Conservation (phyloP, 148 eudicot genomes). For the Chenopodium quinoa region DNA sequence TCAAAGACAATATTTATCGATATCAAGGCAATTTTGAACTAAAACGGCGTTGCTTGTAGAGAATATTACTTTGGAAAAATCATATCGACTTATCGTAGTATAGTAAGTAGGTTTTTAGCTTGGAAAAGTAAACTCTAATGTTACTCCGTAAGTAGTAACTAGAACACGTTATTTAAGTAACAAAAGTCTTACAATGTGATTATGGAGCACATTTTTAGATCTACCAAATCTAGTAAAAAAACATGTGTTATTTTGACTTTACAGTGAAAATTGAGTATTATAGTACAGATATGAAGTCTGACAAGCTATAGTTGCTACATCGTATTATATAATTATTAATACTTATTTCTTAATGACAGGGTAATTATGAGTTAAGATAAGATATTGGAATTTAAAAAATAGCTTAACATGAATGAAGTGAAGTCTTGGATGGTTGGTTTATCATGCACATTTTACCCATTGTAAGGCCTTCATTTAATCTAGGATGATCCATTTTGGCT, state of each 20-base stretch:
- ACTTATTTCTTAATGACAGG: background rate
- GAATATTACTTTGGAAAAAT: background rate
- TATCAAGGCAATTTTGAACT: too few relatives aligned
- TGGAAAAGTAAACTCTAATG: too few relatives aligned
- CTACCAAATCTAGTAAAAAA: background rate
- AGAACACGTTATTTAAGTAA: background rate
- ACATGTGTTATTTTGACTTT: background rate
- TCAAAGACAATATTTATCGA: too few relatives aligned
- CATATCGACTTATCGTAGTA: background rate
- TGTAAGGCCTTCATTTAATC: background rate
- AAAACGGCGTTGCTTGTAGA: background rate
- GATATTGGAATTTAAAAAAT: background rate
- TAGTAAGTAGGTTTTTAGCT: background rate
- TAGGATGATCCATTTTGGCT: constrained; percentile 1
- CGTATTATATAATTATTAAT: too few relatives aligned
- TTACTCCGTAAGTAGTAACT: background rate
- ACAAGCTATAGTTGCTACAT: background rate
- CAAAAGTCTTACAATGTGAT: background rate
- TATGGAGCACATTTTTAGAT: background rate
- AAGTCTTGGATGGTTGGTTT: background rate
- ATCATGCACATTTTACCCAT: background rate
- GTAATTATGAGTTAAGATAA: background rate
- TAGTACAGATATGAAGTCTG: background rate
- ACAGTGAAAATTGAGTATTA: background rate
- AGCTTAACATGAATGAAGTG: background rate